Conservation (phyloP, 2,329 filamentous ascomycete species). For the Pseudogymnoascus sp. region DNA sequence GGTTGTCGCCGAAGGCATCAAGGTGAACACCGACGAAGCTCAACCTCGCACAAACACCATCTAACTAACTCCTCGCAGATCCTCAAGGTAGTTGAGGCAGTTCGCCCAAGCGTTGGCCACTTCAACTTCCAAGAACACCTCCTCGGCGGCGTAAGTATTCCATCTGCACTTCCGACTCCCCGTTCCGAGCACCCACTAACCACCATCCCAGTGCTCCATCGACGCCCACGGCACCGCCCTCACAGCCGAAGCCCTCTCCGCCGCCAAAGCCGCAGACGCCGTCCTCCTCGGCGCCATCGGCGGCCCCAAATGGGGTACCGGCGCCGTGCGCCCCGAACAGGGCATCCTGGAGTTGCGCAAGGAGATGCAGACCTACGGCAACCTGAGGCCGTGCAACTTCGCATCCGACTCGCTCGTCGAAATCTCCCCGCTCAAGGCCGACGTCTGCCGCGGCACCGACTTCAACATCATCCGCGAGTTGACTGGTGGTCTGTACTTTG, state of each 20-base stretch:
- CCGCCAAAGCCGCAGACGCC: constrained; percentile 79
- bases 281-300: constrained; percentile 91
- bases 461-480: constrained; percentile 90
- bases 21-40: constrained; percentile 46
- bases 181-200: constrained; percentile 1
- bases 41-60: not conserved
- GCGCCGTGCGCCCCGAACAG: constrained; percentile 81
- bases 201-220: constrained; percentile 66
- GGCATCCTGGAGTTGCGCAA: constrained; percentile 86
- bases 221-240: constrained; percentile 71
- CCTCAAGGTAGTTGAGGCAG: constrained; percentile 69
- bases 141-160: constrained; percentile 73
- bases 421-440: constrained; percentile 77
- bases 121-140: constrained; percentile 90
- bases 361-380: constrained; percentile 88
- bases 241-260: constrained; percentile 73
- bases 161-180: constrained; percentile 6
- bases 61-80: constrained; percentile 45
- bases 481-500: constrained; percentile 93
- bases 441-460: constrained; percentile 79
- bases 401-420: constrained; percentile 79
- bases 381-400: constrained; percentile 94
- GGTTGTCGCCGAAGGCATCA: constrained; percentile 79
- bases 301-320: constrained; percentile 93
- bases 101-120: constrained; percentile 59